Evolutionary conservation across 306 rosid species (phyloP), one percentile per base, ranked within the genome.

Genomic region (Fragaria vesca): DNA sequence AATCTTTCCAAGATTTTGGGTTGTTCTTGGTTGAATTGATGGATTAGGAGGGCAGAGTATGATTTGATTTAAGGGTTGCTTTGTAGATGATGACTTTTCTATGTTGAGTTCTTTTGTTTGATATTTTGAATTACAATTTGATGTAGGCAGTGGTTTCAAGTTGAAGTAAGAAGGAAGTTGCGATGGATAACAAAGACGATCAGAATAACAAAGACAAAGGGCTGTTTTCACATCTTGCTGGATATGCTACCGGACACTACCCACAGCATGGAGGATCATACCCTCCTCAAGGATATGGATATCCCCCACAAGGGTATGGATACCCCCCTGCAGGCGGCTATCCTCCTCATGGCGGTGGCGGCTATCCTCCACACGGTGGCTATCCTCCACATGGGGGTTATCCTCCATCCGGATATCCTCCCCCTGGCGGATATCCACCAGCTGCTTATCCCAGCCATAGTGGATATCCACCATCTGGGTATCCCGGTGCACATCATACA

Each of bases 151-250:
- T 70, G 24, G 55, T 78, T 78, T 42, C 17, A 4, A 58, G 36
- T 45, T 72, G 52, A 65, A 66, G 77, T 72, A 74, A 80, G 55
- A 91, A 91, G 98, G 92, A 89, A 81, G 96, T 85, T 54, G 66
- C 50, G 40, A 74, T 73, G 97, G 92, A 89, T 79, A 83, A 89
- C 66, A 71, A 68, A n/a, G 66, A 82, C 1, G 86, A 87, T 55
- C 70, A 83, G n/a, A 54, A 57, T 72, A 93, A 94, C 75, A 94
- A 54, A 69, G 98, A 94, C 74, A 94, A 46, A 72, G 97, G 98
- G 52, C 1, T 95, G 4, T 82, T 94, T 61, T 90, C 96, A 68
- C 51, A 81, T 55, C 62, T 89, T 4, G 94, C 88, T 21, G 85
- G 88, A 28, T 79, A 40, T 57, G 93, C 85, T 71, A 75, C 81